Percentiles rank a stretch among this genome's conserved stretches.
phyloP scores from a whole-genome alignment of 371 early-diverging fungal species.

The Mucor mucedo region DNA sequence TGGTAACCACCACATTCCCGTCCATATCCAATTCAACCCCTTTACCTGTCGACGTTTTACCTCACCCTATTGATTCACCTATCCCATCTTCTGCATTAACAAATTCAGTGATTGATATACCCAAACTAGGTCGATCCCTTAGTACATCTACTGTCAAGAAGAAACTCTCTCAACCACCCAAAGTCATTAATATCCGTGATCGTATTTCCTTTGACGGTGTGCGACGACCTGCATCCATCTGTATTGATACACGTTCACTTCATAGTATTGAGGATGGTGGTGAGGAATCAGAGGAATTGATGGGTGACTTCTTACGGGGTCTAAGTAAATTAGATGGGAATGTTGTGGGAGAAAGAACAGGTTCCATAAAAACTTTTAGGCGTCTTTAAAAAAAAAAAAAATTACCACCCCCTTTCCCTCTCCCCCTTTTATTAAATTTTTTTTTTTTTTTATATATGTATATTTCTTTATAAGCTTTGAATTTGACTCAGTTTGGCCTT shows the following conservation, averaged over 20 bases:
- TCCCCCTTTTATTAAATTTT: not conserved
- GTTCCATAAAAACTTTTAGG: constrained; percentile 32
- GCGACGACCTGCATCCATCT: constrained; percentile 46
- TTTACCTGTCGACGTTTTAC: constrained; percentile 19
- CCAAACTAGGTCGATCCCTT: constrained; percentile 30
- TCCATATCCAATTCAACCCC: constrained; percentile 49
- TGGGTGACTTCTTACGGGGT: constrained; percentile 53
- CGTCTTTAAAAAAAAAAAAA: constrained; percentile 1
- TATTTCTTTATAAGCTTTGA: constrained; percentile 12
- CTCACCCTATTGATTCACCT: not conserved
- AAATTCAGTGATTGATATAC: constrained; percentile 12
- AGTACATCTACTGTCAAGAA: constrained; percentile 20
- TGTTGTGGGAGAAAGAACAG: constrained; percentile 50
- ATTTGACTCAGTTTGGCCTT: constrained; percentile 33
- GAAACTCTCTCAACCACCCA: constrained; percentile 15
- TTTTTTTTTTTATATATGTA: not conserved
- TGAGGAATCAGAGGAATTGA: constrained; percentile 34
- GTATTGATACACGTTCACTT: constrained; percentile 44
- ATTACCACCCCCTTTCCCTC: not conserved
- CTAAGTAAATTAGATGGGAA: constrained; percentile 47
- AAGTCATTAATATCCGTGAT: constrained; percentile 29
- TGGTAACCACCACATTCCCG: constrained; percentile 52
- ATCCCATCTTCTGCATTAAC: not conserved
- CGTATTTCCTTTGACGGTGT: constrained; percentile 29
- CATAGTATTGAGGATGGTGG: constrained; percentile 25